Percentiles rank a stretch among this genome's conserved stretches.
Evolutionary conservation across 1,139 yeast species (phyloP).

Genomic region (Yamadazyma diddensiae): DNA sequence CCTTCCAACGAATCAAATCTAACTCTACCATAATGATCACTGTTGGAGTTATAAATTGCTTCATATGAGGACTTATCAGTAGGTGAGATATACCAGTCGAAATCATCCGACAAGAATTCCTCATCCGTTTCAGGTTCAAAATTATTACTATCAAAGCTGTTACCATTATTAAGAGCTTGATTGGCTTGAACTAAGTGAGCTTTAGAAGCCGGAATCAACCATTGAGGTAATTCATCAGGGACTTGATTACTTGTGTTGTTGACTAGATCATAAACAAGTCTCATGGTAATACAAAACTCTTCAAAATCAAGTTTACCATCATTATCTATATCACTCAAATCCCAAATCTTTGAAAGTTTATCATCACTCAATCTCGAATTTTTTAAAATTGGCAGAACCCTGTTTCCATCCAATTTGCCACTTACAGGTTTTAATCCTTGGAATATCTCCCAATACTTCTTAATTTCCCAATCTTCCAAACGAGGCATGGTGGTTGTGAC

Average conservation of each 20-base stretch:
- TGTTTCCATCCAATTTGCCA: constrained; percentile 79
- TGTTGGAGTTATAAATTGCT: constrained; percentile 67
- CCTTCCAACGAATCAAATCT: constrained; percentile 68
- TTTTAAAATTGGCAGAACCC: constrained; percentile 81
- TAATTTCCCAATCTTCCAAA: constrained; percentile 90
- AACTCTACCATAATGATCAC: constrained; percentile 82
- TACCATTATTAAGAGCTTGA: constrained; percentile 49
- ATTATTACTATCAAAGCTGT: constrained; percentile 23
- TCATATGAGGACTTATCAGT: constrained; percentile 77
- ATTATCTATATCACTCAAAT: constrained; percentile 84
- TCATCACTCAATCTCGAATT: constrained; percentile 80
- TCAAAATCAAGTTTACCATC: constrained; percentile 94
- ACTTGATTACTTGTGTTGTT: constrained; percentile 65
- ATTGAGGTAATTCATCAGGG: constrained; percentile 75
- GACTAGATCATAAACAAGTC: constrained; percentile 85
- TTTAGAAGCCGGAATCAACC: constrained; percentile 91
- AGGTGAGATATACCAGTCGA: constrained; percentile 97
- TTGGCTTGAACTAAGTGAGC: constrained; percentile 81
- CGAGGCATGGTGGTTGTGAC: constrained; percentile 45
- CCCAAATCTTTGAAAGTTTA: constrained; percentile 83
- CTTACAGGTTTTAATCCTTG: constrained; percentile 79
- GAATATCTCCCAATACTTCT: constrained; percentile 96
- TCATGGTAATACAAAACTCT: constrained; percentile 96
- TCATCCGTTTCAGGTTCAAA: constrained; percentile 58
- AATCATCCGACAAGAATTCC: constrained; percentile 57